Base-by-base conservation (phyloP, 257 asterid genomes). In the Scutellaria baicalensis region DNA sequence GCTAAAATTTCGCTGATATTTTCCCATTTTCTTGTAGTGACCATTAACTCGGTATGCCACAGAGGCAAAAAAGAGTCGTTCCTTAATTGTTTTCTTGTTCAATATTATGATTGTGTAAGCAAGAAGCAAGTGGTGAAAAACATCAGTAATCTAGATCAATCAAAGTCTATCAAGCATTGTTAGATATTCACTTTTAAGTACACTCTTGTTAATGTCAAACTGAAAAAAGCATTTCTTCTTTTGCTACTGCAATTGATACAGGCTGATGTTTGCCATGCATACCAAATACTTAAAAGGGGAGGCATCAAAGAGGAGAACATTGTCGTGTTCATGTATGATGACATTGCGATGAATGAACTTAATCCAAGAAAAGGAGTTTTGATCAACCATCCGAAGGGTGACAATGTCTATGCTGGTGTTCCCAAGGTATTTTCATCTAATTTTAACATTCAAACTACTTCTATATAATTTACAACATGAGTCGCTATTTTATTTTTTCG, bases 231-330 rank as follows among this genome's bases (percentile, higher is more conserved):
- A 74, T 14, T 52, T 17, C 18, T 43, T 18, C 8, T 11, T 9
- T 33, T 71, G 69, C 33, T 27, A 27, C 33, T 27, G 33, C 33
- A 27, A n/a, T 12, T 64, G 69, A 52, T 74, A 80, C 70, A 92
- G 99, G 93, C 99, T 13, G 99, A 93, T 70, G 82, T 91, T 51
- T 93, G 97, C 74, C 99, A 93, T 70, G 97, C 99, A 0, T 91
- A 91, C 77, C 99, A 93, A 82, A 76, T 93, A 48, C 79, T 93
- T 59, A 93, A 86, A 73, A 89, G 50, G 76, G 99, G 99, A 14
- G 99, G 97, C 9, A 47, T 93, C 77, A 84, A 77, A 70, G 99
- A 93, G 14, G 96, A 91, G 74, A 84, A 93, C 77, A 91, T 93
- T 17, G 76, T 93, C 1, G 97, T 89, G 38, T 91, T 93, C 85